Base-by-base conservation (phyloP, 1,139 yeast genomes). In the Casaregolazyma lundiana region DNA sequence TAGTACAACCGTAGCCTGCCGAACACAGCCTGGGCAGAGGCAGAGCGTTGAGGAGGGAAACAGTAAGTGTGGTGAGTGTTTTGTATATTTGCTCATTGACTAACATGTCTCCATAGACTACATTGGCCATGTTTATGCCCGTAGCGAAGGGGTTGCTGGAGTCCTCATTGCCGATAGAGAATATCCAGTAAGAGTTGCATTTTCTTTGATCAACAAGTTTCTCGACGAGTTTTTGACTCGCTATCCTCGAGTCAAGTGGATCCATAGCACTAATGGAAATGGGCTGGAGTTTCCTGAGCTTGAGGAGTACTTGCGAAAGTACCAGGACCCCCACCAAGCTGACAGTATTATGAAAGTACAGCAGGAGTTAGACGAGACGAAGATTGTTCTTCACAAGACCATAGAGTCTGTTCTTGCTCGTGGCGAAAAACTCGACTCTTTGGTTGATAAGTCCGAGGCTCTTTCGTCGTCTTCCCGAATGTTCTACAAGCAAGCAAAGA, bases 141-240 rank as follows among this genome's bases (percentile, higher is more conserved):
- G 97, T 56, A 70, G 84, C 29, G 98, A 94, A 66, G 97, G 97
- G 1, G 64, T 92, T 42, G 85, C 95, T n/a, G 96, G 96, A 53
- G 96, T 92, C 22, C 71, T 92, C 51, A 86, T 94, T 64, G 81
- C 96, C 43, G 99, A 92, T 66, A 85, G 85, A 65, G 97, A 92
- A 58, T 92, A 92, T 67, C 98, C 98, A 1, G 90, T 87, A 17
- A 78, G 98, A 63, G 97, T 97, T n/a, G 98, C 97, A 0, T 92
- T 88, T 69, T 84, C 97, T 2, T 73, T 92, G 54, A 77, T 92
- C 61, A 92, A 90, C 75, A 92, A 89, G 71, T 72, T 92, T 18
- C 75, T 89, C 59, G 98, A 92, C 59, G 97, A 92, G 66, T 92
- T 88, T 67, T 71, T 90, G 51, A 76, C 90, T 21, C 80, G 84